Evolutionary conservation across 441 rosid genomes (phyloP).

Genomic region (Kokia cookei): DNA sequence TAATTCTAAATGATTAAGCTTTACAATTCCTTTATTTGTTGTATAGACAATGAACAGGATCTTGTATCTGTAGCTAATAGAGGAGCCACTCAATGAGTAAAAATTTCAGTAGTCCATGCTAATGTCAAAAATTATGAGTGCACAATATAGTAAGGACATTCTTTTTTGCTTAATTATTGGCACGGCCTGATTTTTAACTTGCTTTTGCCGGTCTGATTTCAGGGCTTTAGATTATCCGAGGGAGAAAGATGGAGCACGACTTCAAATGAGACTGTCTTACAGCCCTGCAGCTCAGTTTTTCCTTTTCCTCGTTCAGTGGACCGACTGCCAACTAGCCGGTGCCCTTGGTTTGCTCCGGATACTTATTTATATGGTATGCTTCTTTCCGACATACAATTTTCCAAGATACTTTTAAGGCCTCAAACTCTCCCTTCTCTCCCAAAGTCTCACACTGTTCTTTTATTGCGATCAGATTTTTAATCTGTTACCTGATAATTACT

Average conservation of each 20-base stretch:
- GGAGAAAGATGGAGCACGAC: slow-evolving; percentile 58
- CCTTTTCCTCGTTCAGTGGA: slow-evolving; percentile 66
- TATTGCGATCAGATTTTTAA: not conserved
- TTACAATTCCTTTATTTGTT: not conserved
- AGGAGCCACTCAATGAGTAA: not conserved
- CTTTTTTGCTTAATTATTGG: not conserved
- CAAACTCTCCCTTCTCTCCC: not conserved
- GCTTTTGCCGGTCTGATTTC: slow-evolving; percentile 8
- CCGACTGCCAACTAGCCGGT: slow-evolving; percentile 65
- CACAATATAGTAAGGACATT: not conserved
- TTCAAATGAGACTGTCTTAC: slow-evolving; percentile 66
- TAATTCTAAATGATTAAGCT: not conserved
- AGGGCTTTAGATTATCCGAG: slow-evolving; percentile 62
- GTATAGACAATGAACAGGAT: not conserved
- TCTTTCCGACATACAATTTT: not conserved
- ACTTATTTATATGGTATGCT: slow-evolving; percentile 46
- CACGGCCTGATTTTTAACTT: slow-evolving; percentile 1
- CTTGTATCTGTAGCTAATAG: not conserved
- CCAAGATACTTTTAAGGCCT: not conserved
- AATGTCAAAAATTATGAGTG: not conserved
- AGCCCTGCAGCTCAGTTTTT: slow-evolving; percentile 58
- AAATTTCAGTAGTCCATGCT: not conserved
- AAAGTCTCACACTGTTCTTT: not conserved
- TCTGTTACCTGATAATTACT: not conserved
- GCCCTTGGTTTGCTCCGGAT: slow-evolving; percentile 57